These are phyloP conservation scores for Thermomucor indicae-seudaticae DNA, from an alignment of 371 early-diverging fungal species.

Conservation along the genomic window DNA sequence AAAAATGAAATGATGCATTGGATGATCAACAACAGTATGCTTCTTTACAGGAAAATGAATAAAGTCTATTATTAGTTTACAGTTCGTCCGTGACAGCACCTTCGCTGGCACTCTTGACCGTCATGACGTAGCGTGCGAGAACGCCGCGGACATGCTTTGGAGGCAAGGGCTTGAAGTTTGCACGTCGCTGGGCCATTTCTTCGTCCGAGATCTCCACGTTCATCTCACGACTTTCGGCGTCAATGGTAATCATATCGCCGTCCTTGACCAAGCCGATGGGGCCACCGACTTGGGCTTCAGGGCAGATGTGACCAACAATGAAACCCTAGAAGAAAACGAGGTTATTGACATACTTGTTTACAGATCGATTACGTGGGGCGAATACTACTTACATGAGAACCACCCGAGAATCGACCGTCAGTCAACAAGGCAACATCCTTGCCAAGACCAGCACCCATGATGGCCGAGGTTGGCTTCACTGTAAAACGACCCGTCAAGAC, in stretches of 20 bases:
- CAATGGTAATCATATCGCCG: constrained; percentile 86
- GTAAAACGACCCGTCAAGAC: background rate
- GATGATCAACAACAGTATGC: no score
- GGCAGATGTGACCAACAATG: constrained; percentile 97
- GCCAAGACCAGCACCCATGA: constrained; percentile 98
- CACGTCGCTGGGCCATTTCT: constrained; percentile 68
- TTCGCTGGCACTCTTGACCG: constrained; percentile 76
- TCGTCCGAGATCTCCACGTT: constrained; percentile 71
- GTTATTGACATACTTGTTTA: background rate
- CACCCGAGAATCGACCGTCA: constrained; percentile 97
- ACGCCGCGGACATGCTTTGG: constrained; percentile 87
- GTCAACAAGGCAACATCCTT: constrained; percentile 94
- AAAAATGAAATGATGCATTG: no score
- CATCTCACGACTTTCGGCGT: constrained; percentile 75
- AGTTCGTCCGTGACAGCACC: constrained; percentile 86
- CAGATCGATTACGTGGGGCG: background rate
- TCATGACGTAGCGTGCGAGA: constrained; percentile 86
- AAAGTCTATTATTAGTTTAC: no score
- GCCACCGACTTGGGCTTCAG: constrained; percentile 96
- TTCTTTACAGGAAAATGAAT: no score
- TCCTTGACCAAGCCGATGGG: constrained; percentile 88
- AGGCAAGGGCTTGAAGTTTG: constrained; percentile 73
- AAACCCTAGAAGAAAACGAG: constrained; percentile 65
- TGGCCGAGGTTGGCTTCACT: constrained; percentile 92
- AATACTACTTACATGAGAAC: constrained; percentile 69